Evolutionary conservation across 1,139 yeast species (phyloP).

Genomic region (Taphrina flavorubra): DNA sequence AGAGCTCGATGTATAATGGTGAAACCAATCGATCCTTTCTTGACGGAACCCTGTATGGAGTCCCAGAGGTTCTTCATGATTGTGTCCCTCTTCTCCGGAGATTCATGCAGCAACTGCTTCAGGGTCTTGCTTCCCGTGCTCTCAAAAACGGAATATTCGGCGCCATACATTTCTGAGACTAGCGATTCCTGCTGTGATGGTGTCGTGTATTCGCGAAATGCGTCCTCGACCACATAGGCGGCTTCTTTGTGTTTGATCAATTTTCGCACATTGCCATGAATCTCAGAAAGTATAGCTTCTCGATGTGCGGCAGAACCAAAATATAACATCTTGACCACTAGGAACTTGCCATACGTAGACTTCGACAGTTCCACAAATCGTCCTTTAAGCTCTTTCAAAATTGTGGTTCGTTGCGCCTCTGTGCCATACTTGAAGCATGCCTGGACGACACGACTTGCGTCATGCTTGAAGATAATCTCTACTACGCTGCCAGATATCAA

Average conservation of each 20-base stretch:
- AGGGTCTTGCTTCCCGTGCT: conserved; percentile 68
- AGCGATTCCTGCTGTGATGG: conserved; percentile 85
- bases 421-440: conserved; percentile 85
- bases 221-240: conserved; percentile 97
- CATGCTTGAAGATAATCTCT: conserved; percentile 92
- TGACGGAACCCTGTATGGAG: conserved; percentile 87
- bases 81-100: conserved; percentile 80
- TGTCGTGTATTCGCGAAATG: conserved; percentile 82
- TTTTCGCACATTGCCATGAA: conserved; percentile 88
- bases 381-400: conserved; percentile 74
- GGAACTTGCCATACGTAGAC: conserved; percentile 89
- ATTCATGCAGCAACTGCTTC: conserved; percentile 68
- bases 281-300: conserved; percentile 74
- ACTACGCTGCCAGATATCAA: conserved; percentile 74
- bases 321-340: conserved; percentile 84
- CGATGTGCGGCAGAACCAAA: conserved; percentile 81
- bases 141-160: conserved; percentile 89
- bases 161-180: conserved; percentile 95
- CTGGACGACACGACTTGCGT: conserved; percentile 95
- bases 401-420: conserved; percentile 75
- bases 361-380: conserved; percentile 82
- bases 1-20: conserved; percentile 95
- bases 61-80: conserved; percentile 77
- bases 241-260: conserved; percentile 97
- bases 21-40: conserved; percentile 95